Base-by-base conservation (phyloP, 2,329 filamentous ascomycete genomes). In the Colletotrichum musicola region DNA sequence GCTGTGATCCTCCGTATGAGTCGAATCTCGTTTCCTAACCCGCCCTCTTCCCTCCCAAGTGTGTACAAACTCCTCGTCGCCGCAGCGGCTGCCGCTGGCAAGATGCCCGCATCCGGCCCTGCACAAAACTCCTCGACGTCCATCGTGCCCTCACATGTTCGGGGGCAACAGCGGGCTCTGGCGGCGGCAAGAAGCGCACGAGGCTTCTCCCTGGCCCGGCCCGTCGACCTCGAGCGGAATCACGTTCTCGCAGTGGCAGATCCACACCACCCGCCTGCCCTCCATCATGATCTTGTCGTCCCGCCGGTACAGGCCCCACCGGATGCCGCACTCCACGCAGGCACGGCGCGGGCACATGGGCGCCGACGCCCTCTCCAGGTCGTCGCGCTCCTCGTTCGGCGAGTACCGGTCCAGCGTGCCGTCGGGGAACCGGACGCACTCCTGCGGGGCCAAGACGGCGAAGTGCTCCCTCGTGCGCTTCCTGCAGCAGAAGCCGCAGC, bases 1-100 rank as follows among this genome's bases (percentile, higher is more conserved):
- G 40, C 55, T 58, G 55, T 58, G 30, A 46, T 58, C 55, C 55
- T 58, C 55, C 25, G 1, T 22, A 14, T n/a, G 40, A 42, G 16
- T 42, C 22, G 7, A n/a, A 47, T 9, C 40, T 30, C 40, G 38
- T n/a, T 40, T 22, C 13, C 38, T 5, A 10, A 14, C 22, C 55
- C 16, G 27, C 0, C 42, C 6, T 22, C 16, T 27, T 14, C 5
- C 18, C 18, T 16, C 40, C 22, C 13, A 47, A 3, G 18, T 10
- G 0, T 16, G 30, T 47, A 4, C 55, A 22, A 58, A 46, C 30
- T 10, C 44, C 22, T 42, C 30, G 7, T 35, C 7, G 30, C 30
- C 6, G 27, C 27, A 25, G 22, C 22, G 1, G 3, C 27, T 10
- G 30, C 30, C 30, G 30, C 30, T 10, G 30, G 10, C 3, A 35